Evolutionary conservation across 306 rosid genomes (phyloP).

Genomic region (Betula pendula): DNA sequence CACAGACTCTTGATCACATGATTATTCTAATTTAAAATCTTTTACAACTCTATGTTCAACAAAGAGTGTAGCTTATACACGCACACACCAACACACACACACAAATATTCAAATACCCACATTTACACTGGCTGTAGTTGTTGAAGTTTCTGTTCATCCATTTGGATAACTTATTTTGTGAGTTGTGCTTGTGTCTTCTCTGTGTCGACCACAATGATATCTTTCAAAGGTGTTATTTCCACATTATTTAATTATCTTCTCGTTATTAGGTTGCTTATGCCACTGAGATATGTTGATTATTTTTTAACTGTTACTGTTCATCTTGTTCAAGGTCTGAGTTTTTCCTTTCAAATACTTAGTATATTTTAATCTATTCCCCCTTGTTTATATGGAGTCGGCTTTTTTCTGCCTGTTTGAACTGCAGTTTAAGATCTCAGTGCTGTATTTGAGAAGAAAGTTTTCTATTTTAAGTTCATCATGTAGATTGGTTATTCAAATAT

Average conservation of each 20-base stretch:
- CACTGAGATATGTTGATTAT: background rate
- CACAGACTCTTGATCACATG: background rate
- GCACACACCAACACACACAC: too few species aligned
- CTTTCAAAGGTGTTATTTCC: background rate
- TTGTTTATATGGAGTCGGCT: background rate
- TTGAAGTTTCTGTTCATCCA: slow-evolving; percentile 7
- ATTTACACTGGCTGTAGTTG: background rate
- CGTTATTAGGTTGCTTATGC: background rate
- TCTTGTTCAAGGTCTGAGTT: background rate
- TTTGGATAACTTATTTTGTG: slow-evolving; percentile 15
- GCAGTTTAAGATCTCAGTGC: background rate
- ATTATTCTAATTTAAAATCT: too few species aligned
- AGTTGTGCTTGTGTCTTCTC: slow-evolving; percentile 7
- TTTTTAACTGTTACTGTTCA: too few species aligned
- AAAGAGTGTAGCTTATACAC: too few species aligned
- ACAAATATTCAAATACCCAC: too few species aligned
- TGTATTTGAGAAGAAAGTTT: background rate
- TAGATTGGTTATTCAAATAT: background rate
- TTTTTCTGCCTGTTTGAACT: background rate
- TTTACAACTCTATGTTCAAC: too few species aligned
- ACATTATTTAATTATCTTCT: background rate
- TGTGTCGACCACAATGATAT: background rate
- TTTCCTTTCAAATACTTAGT: background rate
- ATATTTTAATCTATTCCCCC: background rate
- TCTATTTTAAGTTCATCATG: background rate